Conservation (phyloP, 1,284 basidiomycete genomes). For the Trametes polyzona region DNA sequence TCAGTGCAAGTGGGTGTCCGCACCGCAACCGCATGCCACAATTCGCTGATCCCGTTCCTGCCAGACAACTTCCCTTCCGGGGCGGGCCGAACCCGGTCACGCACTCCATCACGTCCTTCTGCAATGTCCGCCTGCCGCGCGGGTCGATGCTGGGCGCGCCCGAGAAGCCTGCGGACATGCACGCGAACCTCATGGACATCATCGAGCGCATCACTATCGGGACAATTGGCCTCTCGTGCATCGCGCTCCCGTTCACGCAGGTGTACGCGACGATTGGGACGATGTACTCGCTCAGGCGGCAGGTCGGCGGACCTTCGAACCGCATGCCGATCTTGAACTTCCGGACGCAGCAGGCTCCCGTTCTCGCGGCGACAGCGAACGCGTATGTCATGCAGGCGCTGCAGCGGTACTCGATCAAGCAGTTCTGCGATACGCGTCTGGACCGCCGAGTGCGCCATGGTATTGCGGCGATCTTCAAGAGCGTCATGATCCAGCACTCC, state of each 20-base stretch:
- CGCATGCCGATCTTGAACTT: slow-evolving; percentile 47
- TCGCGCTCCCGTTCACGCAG: slow-evolving; percentile 41
- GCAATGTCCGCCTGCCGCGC: slow-evolving; percentile 40
- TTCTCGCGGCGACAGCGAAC: slow-evolving; percentile 43
- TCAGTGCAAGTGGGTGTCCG: slow-evolving; percentile 34
- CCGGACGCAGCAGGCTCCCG: slow-evolving; percentile 51
- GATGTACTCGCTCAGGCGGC: slow-evolving; percentile 47
- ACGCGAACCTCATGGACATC: slow-evolving; percentile 38
- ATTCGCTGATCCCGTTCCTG: slow-evolving; percentile 6
- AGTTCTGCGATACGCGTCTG: slow-evolving; percentile 37
- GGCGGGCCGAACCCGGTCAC: slow-evolving; percentile 41
- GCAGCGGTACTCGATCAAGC: slow-evolving; percentile 28
- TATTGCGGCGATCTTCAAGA: slow-evolving; percentile 47
- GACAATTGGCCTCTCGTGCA: slow-evolving; percentile 39
- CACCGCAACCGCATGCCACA: neutral
- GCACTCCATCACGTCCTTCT: slow-evolving; percentile 45
- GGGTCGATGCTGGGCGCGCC: slow-evolving; percentile 41
- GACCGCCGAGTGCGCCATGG: slow-evolving; percentile 42
- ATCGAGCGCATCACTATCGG: slow-evolving; percentile 46
- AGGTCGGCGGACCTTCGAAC: slow-evolving; percentile 33
- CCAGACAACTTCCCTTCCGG: slow-evolving; percentile 41
- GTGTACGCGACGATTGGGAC: slow-evolving; percentile 39
- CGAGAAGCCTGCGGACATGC: slow-evolving; percentile 32
- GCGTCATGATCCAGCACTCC: slow-evolving; percentile 38
- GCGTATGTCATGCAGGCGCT: slow-evolving; percentile 44